These are phyloP conservation scores for Silene noctiflora DNA, from an alignment of 179 eudicot species.

Conservation along the genomic window DNA sequence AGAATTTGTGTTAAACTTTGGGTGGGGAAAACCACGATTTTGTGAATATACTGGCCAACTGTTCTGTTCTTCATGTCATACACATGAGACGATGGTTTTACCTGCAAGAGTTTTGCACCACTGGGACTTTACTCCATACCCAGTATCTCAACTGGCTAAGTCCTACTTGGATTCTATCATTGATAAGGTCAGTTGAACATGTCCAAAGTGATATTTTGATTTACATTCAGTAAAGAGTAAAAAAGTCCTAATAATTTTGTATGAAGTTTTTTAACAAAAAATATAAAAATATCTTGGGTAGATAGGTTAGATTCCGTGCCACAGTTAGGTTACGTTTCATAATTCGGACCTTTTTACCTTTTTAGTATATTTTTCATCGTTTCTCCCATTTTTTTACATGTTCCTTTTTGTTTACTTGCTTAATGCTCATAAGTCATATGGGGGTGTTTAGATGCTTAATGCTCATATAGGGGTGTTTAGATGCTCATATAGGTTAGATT, in stretches of 20 bases:
- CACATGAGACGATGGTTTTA: constrained; percentile 74
- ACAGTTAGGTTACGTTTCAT: neutral
- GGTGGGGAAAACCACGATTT: constrained; percentile 91
- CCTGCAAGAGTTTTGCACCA: constrained; percentile 92
- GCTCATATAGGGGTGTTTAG: neutral
- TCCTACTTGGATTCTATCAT: constrained; percentile 77
- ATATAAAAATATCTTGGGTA: neutral
- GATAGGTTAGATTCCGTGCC: neutral
- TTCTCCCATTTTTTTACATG: neutral
- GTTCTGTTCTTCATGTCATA: constrained; percentile 85
- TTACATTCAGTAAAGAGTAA: neutral
- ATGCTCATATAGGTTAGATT: constrained; percentile 5
- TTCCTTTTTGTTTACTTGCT: neutral
- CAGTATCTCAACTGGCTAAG: constrained; percentile 92
- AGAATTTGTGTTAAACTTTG: constrained; percentile 69
- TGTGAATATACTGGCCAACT: constrained; percentile 95
- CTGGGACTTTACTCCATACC: constrained; percentile 85
- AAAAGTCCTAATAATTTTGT: neutral
- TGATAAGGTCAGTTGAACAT: constrained; percentile 59
- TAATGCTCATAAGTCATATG: neutral
- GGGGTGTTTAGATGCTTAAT: neutral
- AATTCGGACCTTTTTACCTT: neutral
- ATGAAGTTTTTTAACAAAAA: no score
- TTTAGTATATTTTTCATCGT: neutral
- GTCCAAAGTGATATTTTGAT: neutral